These are phyloP conservation scores for Mallotus japonicus DNA, from an alignment of 441 rosid species.

Conservation along the genomic window DNA sequence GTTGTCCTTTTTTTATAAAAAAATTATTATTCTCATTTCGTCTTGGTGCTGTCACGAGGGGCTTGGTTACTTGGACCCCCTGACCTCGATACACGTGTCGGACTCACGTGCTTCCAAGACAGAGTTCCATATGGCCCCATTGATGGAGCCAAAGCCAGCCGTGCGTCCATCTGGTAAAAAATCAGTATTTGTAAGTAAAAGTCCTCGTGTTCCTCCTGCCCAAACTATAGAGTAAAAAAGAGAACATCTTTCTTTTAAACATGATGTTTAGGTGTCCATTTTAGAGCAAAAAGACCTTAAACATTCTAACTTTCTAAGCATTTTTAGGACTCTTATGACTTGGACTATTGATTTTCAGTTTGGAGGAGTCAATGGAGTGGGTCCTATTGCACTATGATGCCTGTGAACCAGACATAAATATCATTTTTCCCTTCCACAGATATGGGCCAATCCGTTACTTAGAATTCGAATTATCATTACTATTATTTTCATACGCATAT, in stretches of 20 bases:
- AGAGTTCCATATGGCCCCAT: not conserved
- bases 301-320: no score
- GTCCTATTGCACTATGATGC: not conserved
- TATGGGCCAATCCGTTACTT: not conserved
- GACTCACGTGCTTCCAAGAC: slow-evolving; percentile 20
- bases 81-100: slow-evolving; percentile 19
- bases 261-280: no score
- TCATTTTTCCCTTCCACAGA: not conserved
- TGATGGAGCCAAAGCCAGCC: not conserved
- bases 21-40: no score
- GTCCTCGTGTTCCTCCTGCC: no score
- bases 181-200: no score
- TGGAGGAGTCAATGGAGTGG: not conserved
- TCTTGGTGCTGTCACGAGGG: slow-evolving; percentile 9
- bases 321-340: no score
- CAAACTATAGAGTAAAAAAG: no score
- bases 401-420: not conserved
- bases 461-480: no score
- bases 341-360: no score
- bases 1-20: not conserved
- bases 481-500: no score
- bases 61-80: not conserved
- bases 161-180: not conserved
- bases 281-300: no score
- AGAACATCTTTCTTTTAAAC: no score